Evolutionary conservation across 768 basidiomycete species (phyloP).

Genomic region (Serendipita sp.): DNA sequence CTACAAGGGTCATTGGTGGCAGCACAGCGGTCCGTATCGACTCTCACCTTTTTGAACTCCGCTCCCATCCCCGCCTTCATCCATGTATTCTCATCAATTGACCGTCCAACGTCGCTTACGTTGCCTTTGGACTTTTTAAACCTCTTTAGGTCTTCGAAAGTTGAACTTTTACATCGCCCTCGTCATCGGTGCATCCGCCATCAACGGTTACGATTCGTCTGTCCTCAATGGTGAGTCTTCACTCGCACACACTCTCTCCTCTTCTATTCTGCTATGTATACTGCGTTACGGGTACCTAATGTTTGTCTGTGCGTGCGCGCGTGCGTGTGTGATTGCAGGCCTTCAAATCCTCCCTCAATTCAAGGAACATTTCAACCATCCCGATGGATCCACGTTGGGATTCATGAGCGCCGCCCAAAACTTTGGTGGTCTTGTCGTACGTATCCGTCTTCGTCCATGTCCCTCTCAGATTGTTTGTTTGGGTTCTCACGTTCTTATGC

Average conservation of each 20-base stretch:
- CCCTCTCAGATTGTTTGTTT: neutral
- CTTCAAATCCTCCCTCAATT: slow-evolving; percentile 53
- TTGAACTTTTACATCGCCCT: neutral
- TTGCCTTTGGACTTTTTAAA: too few relatives aligned
- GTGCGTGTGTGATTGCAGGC: slow-evolving; percentile 24
- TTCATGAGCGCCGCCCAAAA: slow-evolving; percentile 52
- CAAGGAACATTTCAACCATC: slow-evolving; percentile 39
- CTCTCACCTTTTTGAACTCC: neutral
- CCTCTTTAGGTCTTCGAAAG: neutral
- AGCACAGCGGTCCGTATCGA: neutral
- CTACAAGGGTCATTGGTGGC: slow-evolving; percentile 2
- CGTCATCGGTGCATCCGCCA: slow-evolving; percentile 11
- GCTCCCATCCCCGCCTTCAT: neutral
- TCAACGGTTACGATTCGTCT: slow-evolving; percentile 58
- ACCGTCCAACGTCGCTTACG: neutral
- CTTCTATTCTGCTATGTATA: too few relatives aligned
- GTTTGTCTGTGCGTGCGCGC: too few relatives aligned
- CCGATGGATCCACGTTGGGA: slow-evolving; percentile 34
- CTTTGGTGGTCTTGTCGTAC: slow-evolving; percentile 37
- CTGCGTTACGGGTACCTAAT: too few relatives aligned
- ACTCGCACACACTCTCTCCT: neutral
- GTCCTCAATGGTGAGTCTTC: slow-evolving; percentile 38
- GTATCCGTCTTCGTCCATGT: slow-evolving; percentile 12
- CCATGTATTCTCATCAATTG: neutral
- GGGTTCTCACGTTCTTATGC: neutral